Evolutionary conservation across 176 grass and related monocot species (phyloP).

Genomic region (Zea luxurians): DNA sequence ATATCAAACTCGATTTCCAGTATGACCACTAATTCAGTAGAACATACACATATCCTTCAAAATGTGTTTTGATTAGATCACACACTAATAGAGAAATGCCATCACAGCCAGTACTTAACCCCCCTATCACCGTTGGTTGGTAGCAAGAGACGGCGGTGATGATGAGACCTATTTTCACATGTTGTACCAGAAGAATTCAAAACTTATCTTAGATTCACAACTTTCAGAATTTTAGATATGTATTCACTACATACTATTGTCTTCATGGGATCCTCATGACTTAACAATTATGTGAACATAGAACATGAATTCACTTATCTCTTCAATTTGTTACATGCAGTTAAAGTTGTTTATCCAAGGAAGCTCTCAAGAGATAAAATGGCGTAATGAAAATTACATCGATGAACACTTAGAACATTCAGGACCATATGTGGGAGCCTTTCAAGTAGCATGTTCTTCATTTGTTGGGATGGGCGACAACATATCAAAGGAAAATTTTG

Average conservation of each 20-base stretch:
- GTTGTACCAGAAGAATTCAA: neutral
- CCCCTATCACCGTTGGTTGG: too few species aligned
- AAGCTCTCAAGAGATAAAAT: slow-evolving; percentile 26
- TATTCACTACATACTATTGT: neutral
- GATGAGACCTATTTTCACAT: neutral
- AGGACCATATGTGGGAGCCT: neutral
- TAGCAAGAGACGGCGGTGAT: too few species aligned
- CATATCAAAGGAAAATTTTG: slow-evolving; percentile 14
- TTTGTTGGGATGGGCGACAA: slow-evolving; percentile 40
- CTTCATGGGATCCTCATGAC: neutral
- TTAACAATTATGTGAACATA: neutral
- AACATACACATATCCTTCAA: neutral
- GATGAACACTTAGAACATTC: slow-evolving; percentile 36
- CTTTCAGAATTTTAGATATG: neutral
- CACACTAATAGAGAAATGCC: too few species aligned
- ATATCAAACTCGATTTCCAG: neutral
- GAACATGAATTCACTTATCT: neutral
- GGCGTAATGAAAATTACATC: slow-evolving; percentile 14
- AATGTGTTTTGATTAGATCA: too few species aligned
- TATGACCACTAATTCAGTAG: neutral
- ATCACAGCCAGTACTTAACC: too few species aligned
- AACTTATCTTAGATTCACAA: neutral
- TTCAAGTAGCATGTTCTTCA: slow-evolving; percentile 6
- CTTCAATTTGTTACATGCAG: neutral
- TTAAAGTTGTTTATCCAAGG: slow-evolving; percentile 7